Evolutionary conservation across 2,329 filamentous ascomycete species (phyloP), one percentile per base, ranked within the genome.

Genomic region (Sporothrix curviconia): DNA sequence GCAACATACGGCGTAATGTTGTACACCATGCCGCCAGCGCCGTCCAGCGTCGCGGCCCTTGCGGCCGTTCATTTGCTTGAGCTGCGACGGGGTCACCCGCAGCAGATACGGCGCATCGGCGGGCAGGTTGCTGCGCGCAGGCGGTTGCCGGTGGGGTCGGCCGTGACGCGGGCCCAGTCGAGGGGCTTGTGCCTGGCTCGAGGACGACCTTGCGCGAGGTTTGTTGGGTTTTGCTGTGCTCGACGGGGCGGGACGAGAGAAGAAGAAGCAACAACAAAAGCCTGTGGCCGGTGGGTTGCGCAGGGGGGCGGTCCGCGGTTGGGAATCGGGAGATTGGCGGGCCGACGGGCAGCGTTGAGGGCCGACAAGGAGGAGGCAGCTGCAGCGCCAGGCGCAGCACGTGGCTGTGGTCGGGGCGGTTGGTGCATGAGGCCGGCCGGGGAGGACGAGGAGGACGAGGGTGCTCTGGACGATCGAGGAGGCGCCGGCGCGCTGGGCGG

Each of bases 101-200:
- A 89, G 74, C 42, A 89, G 74, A 77, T 83, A 78, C 58, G 80
- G 74, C 3, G 77, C 73, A 7, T 71, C 69, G 1, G 77, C 62
- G 62, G 80, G 65, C 60, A 87, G 63, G 39, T 82, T 82, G n/a
- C 87, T 47, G n/a, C n/a, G 17, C 57, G 39, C 54, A 56, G 86
- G 25, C 91, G 81, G 61, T 90, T 86, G 30, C 81, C 76, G 30
- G 74, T 74, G 2, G 86, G 84, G 49, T 78, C 74, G 19, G 78
- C 77, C 1, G 83, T 81, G 1, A 96, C 81, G 6, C 87, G 84
- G 12, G 94, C 94, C 94, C 94, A 99, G 79, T 99, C 94, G 12
- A 99, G 84, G 0, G 94, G 92, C 2, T 90, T 96, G 76, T 92
- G 92, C 94, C 92, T 0, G 94, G 94, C n/a, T 85, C 81, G 4